These are phyloP conservation scores for Lagenaria siceraria DNA, from an alignment of 306 rosid species.

Conservation along the genomic window DNA sequence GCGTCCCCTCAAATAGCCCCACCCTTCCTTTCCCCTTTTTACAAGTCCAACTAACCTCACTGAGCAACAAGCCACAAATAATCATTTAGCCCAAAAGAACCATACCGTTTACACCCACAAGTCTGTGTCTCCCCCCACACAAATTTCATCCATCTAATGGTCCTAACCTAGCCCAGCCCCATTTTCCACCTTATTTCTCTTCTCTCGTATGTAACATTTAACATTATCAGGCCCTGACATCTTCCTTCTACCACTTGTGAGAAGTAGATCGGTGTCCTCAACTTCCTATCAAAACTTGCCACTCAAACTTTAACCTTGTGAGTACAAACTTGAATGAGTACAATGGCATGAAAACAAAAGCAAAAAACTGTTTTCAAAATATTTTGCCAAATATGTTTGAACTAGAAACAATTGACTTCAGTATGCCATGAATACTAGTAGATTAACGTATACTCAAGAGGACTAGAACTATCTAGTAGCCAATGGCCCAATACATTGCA, in stretches of 20 bases:
- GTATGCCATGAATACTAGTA: neutral
- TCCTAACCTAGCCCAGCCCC: neutral
- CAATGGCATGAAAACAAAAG: neutral
- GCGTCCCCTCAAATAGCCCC: neutral
- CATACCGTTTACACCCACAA: neutral
- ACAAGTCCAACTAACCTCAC: neutral
- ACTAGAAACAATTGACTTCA: neutral
- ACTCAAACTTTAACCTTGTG: neutral
- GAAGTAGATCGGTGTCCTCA: neutral
- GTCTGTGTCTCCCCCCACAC: neutral
- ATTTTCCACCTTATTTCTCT: neutral
- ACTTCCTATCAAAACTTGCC: neutral
- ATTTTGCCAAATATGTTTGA: neutral
- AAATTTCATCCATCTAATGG: neutral
- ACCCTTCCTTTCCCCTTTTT: neutral
- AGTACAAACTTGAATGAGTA: neutral
- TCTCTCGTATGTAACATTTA: neutral
- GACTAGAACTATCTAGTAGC: neutral
- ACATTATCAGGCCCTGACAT: neutral
- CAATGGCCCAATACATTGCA: too few species aligned
- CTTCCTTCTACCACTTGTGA: neutral
- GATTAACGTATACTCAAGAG: neutral
- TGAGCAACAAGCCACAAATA: neutral
- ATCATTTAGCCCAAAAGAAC: neutral
- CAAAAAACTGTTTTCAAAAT: neutral